Evolutionary conservation across 306 rosid genomes (phyloP).

Genomic region (Astragalus membranaceus): DNA sequence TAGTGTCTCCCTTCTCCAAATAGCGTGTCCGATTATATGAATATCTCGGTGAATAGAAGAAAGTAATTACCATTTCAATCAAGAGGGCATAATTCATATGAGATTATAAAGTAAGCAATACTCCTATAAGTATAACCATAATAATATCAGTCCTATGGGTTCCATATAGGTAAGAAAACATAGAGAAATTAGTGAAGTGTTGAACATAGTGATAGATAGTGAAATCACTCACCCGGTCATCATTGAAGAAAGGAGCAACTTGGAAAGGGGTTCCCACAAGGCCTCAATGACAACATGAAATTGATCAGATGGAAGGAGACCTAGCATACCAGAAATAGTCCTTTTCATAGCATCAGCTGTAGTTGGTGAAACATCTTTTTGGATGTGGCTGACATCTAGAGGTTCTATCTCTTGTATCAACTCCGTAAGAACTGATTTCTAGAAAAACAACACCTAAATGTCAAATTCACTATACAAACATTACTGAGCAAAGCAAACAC

Average conservation of each 20-base stretch:
- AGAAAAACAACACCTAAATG: neutral
- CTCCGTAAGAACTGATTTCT: constrained; percentile 67
- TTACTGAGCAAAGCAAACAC: neutral
- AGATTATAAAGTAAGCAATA: neutral
- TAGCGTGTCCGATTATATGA: neutral
- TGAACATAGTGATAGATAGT: neutral
- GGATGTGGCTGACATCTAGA: constrained; percentile 71
- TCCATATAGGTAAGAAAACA: neutral
- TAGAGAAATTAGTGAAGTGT: neutral
- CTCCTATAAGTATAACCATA: neutral
- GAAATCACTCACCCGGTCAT: constrained; percentile 71
- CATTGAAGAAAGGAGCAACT: constrained; percentile 83
- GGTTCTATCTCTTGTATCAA: constrained; percentile 92
- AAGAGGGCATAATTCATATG: neutral
- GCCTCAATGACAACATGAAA: constrained; percentile 86
- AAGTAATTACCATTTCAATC: neutral
- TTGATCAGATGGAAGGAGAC: constrained; percentile 88
- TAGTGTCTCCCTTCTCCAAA: neutral
- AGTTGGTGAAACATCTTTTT: constrained; percentile 80
- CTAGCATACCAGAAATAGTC: constrained; percentile 92
- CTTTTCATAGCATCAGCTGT: constrained; percentile 95
- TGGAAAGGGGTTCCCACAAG: constrained; percentile 87
- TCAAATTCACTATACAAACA: constrained; percentile 17
- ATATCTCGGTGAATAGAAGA: neutral
- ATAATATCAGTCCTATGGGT: neutral